Percentiles rank a stretch among this genome's conserved stretches.
These are phyloP conservation scores for Lentinula sp. DNA, from an alignment of 768 basidiomycete genomes.

Conservation along the genomic window DNA sequence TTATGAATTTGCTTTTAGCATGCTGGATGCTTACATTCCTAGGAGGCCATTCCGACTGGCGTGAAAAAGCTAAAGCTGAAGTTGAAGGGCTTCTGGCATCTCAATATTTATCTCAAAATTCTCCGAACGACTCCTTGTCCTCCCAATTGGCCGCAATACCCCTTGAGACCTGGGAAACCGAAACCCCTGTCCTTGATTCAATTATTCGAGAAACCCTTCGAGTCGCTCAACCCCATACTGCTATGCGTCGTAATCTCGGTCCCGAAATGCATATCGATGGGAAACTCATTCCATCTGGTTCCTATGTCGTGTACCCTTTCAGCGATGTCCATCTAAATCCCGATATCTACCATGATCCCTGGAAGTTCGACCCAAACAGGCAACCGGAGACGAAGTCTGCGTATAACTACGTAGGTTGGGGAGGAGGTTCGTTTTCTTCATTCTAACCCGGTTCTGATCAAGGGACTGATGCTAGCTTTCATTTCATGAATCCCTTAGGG, in stretches of 20 bases:
- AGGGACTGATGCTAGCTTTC: constrained; percentile 1
- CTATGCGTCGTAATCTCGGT: constrained; percentile 76
- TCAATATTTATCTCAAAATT: constrained; percentile 24
- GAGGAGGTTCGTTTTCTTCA: constrained; percentile 52
- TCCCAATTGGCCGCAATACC: constrained; percentile 53
- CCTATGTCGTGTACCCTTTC: constrained; percentile 76
- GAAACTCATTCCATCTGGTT: constrained; percentile 64
- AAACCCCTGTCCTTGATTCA: constrained; percentile 65
- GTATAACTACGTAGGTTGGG: constrained; percentile 72
- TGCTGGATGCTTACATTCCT: constrained; percentile 75
- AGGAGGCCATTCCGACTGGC: constrained; percentile 62
- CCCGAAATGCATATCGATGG: constrained; percentile 65
- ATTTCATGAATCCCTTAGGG: constrained; percentile 31
- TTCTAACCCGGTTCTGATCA: constrained; percentile 7
- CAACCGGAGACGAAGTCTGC: constrained; percentile 29
- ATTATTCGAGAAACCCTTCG: constrained; percentile 75
- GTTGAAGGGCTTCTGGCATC: constrained; percentile 46
- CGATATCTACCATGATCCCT: constrained; percentile 67
- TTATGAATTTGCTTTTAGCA: constrained; percentile 26
- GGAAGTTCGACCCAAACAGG: constrained; percentile 68
- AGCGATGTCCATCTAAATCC: constrained; percentile 74
- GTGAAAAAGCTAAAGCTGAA: constrained; percentile 53
- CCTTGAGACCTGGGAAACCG: constrained; percentile 62
- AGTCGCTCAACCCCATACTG: constrained; percentile 72
- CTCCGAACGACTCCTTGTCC: constrained; percentile 26